Evolutionary conservation across 257 asterid species (phyloP).

Genomic region (Penstemon barbatus): DNA sequence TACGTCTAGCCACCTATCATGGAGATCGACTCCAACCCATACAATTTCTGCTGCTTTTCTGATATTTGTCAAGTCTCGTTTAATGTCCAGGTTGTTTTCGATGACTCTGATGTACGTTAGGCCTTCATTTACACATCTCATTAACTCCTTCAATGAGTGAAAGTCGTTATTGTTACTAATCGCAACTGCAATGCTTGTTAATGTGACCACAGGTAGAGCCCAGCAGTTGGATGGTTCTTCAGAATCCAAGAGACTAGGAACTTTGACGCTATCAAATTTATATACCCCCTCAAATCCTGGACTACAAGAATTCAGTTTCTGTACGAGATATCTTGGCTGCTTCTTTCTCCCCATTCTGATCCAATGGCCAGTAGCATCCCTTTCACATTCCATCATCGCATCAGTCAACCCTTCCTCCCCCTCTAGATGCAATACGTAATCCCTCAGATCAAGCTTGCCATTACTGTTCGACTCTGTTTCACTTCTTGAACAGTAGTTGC

Average conservation of each 20-base stretch:
- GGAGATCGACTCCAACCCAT: conserved; percentile 67
- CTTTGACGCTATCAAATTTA: conserved; percentile 50
- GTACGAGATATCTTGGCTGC: conserved; percentile 55
- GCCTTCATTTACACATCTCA: conserved; percentile 54
- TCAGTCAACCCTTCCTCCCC: conserved; percentile 73
- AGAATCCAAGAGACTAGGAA: conserved; percentile 48
- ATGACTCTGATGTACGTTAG: conserved; percentile 46
- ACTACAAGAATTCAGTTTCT: conserved; percentile 38
- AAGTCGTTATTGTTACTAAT: conserved; percentile 31
- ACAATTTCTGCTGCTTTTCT: conserved; percentile 68
- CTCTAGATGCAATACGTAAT: conserved; percentile 67
- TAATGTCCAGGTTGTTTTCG: conserved; percentile 48
- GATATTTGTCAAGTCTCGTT: conserved; percentile 38
- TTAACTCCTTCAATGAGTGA: conserved; percentile 40
- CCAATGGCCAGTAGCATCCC: conserved; percentile 57
- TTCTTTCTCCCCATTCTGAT: conserved; percentile 55
- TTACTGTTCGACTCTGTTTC: conserved; percentile 34
- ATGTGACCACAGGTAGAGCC: conserved; percentile 87
- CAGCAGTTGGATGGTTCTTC: conserved; percentile 76
- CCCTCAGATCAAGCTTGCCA: conserved; percentile 48
- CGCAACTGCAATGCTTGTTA: conserved; percentile 78
- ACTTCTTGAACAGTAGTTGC: conserved; percentile 23
- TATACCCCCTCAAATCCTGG: conserved; percentile 57
- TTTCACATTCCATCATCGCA: conserved; percentile 52
- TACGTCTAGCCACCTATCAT: conserved; percentile 63